phyloP scores from a whole-genome alignment of 1,284 basidiomycete genomes.

The Bondarzewia mesenterica region DNA sequence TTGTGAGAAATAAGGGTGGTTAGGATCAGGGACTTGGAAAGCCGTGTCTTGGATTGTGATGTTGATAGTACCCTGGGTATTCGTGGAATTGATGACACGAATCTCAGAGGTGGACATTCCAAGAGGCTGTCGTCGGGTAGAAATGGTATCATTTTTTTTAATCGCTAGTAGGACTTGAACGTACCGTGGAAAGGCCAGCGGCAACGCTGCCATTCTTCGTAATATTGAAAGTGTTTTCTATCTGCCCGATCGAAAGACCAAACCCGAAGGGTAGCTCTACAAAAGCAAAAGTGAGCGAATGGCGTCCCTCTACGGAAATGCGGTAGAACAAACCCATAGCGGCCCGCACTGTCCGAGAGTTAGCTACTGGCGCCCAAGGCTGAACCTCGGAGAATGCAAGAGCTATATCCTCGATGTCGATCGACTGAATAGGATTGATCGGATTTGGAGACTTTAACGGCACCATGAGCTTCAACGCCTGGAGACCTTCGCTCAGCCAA shows the following conservation, averaged over 20 bases:
- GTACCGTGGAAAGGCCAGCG: conserved; percentile 49
- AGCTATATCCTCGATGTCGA: conserved; percentile 56
- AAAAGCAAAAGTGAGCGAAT: not conserved
- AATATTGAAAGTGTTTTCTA: conserved; percentile 62
- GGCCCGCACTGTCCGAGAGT: conserved; percentile 55
- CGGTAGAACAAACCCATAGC: conserved; percentile 34
- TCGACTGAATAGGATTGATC: conserved; percentile 64
- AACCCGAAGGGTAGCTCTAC: conserved; percentile 76
- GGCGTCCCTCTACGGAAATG: not conserved
- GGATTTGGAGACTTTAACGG: conserved; percentile 45
- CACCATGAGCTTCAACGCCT: conserved; percentile 46
- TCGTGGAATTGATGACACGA: conserved; percentile 38
- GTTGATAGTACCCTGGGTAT: conserved; percentile 61
- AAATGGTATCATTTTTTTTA: conserved; percentile 7
- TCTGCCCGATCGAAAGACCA: conserved; percentile 51
- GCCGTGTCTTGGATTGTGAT: conserved; percentile 54
- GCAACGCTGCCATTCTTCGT: conserved; percentile 41
- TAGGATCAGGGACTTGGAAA: conserved; percentile 40
- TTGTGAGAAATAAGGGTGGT: conserved; percentile 43
- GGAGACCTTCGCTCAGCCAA: conserved; percentile 63
- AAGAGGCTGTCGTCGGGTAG: too few relatives aligned
- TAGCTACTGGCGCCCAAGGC: conserved; percentile 53
- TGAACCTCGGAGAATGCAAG: conserved; percentile 48
- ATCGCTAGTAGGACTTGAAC: too few relatives aligned
- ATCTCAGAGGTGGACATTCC: conserved; percentile 54